Evolutionary conservation across 1,284 basidiomycete genomes (phyloP).

Genomic region (Cutaneotrichosporon sp.): DNA sequence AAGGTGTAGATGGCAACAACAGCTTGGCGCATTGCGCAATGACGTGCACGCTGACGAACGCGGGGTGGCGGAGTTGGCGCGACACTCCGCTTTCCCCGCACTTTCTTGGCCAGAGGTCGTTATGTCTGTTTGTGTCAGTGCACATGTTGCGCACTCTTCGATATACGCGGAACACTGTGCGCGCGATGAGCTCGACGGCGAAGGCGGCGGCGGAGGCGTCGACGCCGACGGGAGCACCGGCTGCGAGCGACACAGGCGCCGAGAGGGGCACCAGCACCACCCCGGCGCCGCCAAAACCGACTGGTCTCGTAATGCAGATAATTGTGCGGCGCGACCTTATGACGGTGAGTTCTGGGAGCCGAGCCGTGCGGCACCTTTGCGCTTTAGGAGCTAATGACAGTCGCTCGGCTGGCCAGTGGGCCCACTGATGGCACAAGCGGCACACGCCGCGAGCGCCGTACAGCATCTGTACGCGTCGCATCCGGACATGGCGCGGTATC

Average conservation of each 20-base stretch:
- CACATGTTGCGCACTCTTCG: background rate
- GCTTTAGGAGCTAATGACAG: conserved; percentile 18
- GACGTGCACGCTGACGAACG: background rate
- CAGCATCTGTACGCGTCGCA: conserved; percentile 32
- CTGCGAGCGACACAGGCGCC: background rate
- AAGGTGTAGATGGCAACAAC: background rate
- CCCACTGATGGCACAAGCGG: conserved; percentile 52
- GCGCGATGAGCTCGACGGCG: conserved; percentile 1
- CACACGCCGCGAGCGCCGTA: conserved; percentile 51
- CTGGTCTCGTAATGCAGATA: conserved; percentile 47
- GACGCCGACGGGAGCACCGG: background rate
- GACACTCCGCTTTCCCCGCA: background rate
- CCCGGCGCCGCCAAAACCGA: conserved; percentile 21
- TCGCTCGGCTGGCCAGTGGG: conserved; percentile 49
- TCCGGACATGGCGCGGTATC: conserved; percentile 38
- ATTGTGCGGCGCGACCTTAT: conserved; percentile 43
- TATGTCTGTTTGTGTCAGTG: too few relatives aligned
- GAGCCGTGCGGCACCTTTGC: too few relatives aligned
- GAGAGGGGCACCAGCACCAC: too few relatives aligned
- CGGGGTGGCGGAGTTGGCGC: background rate
- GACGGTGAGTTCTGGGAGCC: conserved; percentile 37
- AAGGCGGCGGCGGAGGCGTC: background rate
- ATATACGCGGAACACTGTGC: too few relatives aligned
- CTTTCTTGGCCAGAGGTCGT: background rate
- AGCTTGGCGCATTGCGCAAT: background rate